A percentile compares a stretch with the other conserved stretches of the same genome.
These are phyloP conservation scores for Strobilomyces confusus DNA, from an alignment of 768 basidiomycete species.

Conservation along the genomic window DNA sequence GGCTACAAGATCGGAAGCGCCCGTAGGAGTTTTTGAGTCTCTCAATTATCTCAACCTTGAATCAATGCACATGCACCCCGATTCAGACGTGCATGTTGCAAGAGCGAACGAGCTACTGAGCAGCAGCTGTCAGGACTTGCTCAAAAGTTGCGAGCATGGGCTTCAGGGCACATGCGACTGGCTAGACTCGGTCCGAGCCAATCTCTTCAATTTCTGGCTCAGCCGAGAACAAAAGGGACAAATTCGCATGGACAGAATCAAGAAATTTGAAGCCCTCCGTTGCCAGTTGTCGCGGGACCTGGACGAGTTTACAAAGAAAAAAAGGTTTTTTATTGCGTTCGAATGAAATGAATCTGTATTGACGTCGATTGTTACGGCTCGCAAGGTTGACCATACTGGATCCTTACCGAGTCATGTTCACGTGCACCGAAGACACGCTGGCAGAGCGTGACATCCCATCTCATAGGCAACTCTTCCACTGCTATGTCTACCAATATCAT, in stretches of 20 bases:
- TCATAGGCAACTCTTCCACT: slow-evolving; percentile 70
- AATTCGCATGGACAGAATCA: slow-evolving; percentile 33
- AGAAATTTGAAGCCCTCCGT: slow-evolving; percentile 37
- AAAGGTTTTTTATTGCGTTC: slow-evolving; percentile 40
- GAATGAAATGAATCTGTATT: not conserved
- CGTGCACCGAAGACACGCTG: slow-evolving; percentile 28
- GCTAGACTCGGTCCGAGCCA: slow-evolving; percentile 40
- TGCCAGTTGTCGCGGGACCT: slow-evolving; percentile 36
- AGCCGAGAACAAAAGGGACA: slow-evolving; percentile 28
- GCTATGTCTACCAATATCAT: slow-evolving; percentile 67
- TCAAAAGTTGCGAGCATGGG: slow-evolving; percentile 40
- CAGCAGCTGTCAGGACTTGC: slow-evolving; percentile 51
- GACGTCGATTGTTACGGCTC: slow-evolving; percentile 21
- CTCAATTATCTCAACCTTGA: slow-evolving; percentile 69
- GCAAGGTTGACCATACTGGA: slow-evolving; percentile 47
- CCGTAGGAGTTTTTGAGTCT: slow-evolving; percentile 72
- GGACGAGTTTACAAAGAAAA: slow-evolving; percentile 45
- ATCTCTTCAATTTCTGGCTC: slow-evolving; percentile 38
- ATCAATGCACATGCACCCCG: slow-evolving; percentile 49
- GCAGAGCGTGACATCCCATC: slow-evolving; percentile 43
- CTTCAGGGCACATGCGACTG: slow-evolving; percentile 45
- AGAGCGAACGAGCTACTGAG: slow-evolving; percentile 43
- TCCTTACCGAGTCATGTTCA: slow-evolving; percentile 55
- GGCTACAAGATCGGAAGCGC: slow-evolving; percentile 39
- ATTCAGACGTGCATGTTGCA: slow-evolving; percentile 40